phyloP scores from a whole-genome alignment of 805 yeast genomes.

The Danielia oregonensis region DNA sequence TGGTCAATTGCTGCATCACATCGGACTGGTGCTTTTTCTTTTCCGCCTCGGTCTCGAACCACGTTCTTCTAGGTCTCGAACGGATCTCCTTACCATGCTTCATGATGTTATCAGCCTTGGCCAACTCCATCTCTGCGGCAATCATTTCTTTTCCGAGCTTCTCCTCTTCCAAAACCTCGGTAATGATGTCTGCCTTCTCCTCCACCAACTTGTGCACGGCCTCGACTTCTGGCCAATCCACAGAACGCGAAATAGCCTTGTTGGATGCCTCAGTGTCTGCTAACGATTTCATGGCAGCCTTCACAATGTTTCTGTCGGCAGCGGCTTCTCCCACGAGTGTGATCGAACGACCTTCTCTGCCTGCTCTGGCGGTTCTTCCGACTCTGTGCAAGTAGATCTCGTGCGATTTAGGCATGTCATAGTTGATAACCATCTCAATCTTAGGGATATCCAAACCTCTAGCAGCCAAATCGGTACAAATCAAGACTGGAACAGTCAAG shows the following conservation, averaged over 20 bases:
- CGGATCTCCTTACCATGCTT: conserved; percentile 78
- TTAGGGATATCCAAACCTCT: conserved; percentile 99
- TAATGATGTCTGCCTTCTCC: conserved; percentile 54
- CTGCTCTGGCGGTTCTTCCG: conserved; percentile 99
- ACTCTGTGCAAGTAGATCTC: conserved; percentile 95
- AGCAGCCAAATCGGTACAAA: conserved; percentile 97
- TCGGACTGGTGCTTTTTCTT: conserved; percentile 41
- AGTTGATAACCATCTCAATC: conserved; percentile 90
- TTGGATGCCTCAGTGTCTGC: conserved; percentile 30
- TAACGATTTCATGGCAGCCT: conserved; percentile 75
- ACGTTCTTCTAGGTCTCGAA: conserved; percentile 90
- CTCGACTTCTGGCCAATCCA: conserved; percentile 87
- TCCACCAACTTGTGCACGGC: conserved; percentile 58
- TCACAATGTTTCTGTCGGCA: conserved; percentile 87
- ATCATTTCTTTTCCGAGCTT: conserved; percentile 81
- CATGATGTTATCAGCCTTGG: conserved; percentile 79
- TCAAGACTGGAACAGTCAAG: conserved; percentile 76
- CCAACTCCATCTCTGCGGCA: conserved; percentile 86
- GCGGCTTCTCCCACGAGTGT: conserved; percentile 91
- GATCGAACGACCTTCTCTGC: conserved; percentile 89
- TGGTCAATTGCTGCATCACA: conserved; percentile 37
- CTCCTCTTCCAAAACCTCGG: conserved; percentile 83
- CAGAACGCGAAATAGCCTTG: conserved; percentile 81
- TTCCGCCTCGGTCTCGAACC: conserved; percentile 75
- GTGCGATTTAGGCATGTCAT: conserved; percentile 90